Evolutionary conservation across 2,329 filamentous ascomycete genomes (phyloP), one percentile per base, ranked within the genome.

Genomic region (Coniosporium uncinatum): DNA sequence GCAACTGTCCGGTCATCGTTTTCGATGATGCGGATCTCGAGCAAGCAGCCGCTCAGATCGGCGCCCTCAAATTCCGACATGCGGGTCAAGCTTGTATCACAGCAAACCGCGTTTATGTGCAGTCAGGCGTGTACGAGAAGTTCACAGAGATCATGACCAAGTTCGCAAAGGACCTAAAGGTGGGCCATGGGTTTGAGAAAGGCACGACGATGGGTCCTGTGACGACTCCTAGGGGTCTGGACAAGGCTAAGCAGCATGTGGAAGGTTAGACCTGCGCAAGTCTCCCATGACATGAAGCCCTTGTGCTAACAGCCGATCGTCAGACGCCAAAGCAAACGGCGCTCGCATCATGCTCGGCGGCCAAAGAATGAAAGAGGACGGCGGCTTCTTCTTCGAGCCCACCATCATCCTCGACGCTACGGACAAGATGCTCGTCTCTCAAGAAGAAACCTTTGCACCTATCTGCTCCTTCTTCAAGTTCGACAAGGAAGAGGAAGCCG

Each of bases 301-400:
- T n/a, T n/a, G n/a, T n/a, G n/a, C n/a, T n/a, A n/a, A n/a, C n/a
- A n/a, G n/a, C n/a, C n/a, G n/a, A n/a, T n/a, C n/a, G n/a, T n/a
- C n/a, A n/a, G 80, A 87, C 56, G 84, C 83, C 3, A 69, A 71
- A 41, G 71, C 70, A 41, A 70, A 76, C 31, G 83, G 83, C 3
- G 85, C 77, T 1, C 75, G 73, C 35, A 59, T 85, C n/a, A 62
- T 85, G 2, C 63, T 81, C 17, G 83, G 83, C 13, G 81, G 78
- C 3, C 64, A 71, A 42, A 67, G 64, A 39, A 53, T 67, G 2
- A 69, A 72, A 2, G 55, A 56, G 19, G 57, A 66, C 6, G 62
- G 66, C 0, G 79, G 81, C 4, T 86, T 82, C 60, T 88, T 85
- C 67, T 84, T 85, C 59, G 70, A 83, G 54, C 81, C 79, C 2